These are phyloP conservation scores for Aspergillus unguis DNA, from an alignment of 2,329 filamentous ascomycete genomes.

Conservation along the genomic window DNA sequence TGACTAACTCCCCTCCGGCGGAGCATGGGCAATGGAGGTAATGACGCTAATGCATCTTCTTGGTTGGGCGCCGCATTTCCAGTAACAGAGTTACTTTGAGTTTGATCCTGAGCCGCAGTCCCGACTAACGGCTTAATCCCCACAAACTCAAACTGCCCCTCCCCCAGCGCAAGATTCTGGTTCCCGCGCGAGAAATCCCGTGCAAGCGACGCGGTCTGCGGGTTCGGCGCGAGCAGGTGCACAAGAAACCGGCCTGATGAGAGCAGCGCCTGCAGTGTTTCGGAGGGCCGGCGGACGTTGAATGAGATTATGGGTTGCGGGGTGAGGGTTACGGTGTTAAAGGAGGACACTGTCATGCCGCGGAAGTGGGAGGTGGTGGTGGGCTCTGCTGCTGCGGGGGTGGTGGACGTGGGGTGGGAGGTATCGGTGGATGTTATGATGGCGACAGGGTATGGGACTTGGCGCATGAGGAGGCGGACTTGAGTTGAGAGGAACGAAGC, in stretches of 20 bases:
- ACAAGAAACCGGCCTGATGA: constrained; percentile 47
- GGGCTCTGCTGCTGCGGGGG: neutral
- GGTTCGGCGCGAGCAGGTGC: constrained; percentile 46
- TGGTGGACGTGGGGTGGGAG: constrained; percentile 10
- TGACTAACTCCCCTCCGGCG: constrained; percentile 14
- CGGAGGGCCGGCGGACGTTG: constrained; percentile 57
- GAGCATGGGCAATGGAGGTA: constrained; percentile 28
- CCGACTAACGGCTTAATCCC: constrained; percentile 8
- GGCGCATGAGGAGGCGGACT: constrained; percentile 50
- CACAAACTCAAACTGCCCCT: constrained; percentile 30
- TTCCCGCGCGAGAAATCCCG: constrained; percentile 42
- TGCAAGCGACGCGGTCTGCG: constrained; percentile 34
- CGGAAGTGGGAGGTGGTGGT: constrained; percentile 27
- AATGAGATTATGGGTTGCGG: constrained; percentile 59
- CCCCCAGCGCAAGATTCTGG: constrained; percentile 31
- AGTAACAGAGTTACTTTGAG: too few species aligned
- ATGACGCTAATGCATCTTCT: neutral
- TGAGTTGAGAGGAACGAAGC: constrained; percentile 28
- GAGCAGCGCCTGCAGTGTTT: constrained; percentile 53
- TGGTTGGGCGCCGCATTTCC: too few species aligned
- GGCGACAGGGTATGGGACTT: constrained; percentile 56
- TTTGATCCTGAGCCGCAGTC: too few species aligned
- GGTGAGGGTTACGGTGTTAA: constrained; percentile 56
- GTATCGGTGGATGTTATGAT: constrained; percentile 49
- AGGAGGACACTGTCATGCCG: constrained; percentile 60